Percentiles rank a stretch among this genome's conserved stretches.
Conservation (phyloP, 768 basidiomycete species). For the Lentinula lateritia region DNA sequence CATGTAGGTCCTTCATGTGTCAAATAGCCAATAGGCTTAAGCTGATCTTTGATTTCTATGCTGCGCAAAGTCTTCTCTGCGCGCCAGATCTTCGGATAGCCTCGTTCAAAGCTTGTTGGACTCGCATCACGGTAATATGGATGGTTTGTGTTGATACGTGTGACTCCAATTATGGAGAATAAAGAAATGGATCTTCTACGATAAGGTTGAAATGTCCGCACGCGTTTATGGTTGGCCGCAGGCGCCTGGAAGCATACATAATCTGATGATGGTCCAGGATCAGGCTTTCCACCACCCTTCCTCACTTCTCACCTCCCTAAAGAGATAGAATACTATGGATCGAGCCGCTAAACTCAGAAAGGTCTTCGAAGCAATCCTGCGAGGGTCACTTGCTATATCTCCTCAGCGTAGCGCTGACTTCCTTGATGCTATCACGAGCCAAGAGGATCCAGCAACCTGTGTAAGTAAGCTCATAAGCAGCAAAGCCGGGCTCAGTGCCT, state of each 20-base stretch:
- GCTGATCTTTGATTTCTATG: no score
- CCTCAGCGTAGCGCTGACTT: conserved; percentile 19
- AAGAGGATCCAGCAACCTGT: conserved; percentile 31
- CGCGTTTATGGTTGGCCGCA: no score
- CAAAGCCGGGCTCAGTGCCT: conserved; percentile 25
- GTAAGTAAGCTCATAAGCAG: conserved; percentile 29
- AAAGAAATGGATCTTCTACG: no score
- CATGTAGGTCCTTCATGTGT: no score
- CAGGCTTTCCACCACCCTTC: background rate
- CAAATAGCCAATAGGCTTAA: no score
- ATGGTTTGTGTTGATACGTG: no score
- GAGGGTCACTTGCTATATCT: background rate
- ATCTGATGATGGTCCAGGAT: background rate
- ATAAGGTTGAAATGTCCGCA: no score
- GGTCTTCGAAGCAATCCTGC: background rate
- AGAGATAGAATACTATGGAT: background rate
- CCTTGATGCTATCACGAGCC: conserved; percentile 38
- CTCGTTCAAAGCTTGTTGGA: background rate
- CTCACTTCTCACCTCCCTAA: background rate
- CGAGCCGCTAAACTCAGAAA: background rate
- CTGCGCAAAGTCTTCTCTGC: no score
- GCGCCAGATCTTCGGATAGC: background rate
- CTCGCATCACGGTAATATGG: background rate
- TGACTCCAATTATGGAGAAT: no score
- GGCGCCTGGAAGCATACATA: background rate